Evolutionary conservation across 345 rosid species (phyloP).

Genomic region (Cardamine resedifolia): DNA sequence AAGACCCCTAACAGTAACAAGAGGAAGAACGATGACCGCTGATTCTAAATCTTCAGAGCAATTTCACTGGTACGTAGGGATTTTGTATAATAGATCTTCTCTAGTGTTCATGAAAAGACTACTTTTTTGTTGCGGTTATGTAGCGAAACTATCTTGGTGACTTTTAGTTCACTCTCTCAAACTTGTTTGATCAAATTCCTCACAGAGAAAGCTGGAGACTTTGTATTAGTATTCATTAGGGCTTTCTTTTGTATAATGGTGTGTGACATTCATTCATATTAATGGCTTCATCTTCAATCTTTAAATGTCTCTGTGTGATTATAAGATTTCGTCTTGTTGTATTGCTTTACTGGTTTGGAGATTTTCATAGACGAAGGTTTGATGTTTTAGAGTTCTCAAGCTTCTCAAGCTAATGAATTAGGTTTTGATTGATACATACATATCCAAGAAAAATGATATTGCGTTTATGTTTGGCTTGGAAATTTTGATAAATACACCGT

Average conservation of each 20-base stretch:
- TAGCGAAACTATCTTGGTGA: not conserved
- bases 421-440: slow-evolving; percentile 1
- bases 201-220: slow-evolving; percentile 31
- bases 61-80: slow-evolving; percentile 14
- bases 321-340: slow-evolving; percentile 14
- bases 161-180: slow-evolving; percentile 10
- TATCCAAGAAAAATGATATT: not conserved
- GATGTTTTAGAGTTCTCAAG: slow-evolving; percentile 3
- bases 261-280: slow-evolving; percentile 20
- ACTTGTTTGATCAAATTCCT: slow-evolving; percentile 21
- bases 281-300: slow-evolving; percentile 14
- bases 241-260: slow-evolving; percentile 24
- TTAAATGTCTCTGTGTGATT: not conserved
- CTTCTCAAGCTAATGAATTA: not conserved
- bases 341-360: slow-evolving; percentile 13
- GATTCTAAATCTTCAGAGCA: not conserved
- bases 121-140: not conserved
- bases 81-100: slow-evolving; percentile 11
- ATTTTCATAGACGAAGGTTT: slow-evolving; percentile 1
- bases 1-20: slow-evolving; percentile 25
- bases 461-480: slow-evolving; percentile 13
- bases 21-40: slow-evolving; percentile 28
- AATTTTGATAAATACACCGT: not conserved
- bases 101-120: slow-evolving; percentile 27
- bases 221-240: slow-evolving; percentile 13